Conservation (phyloP, 176 grass and related monocot genomes). For the Eleusine indica region DNA sequence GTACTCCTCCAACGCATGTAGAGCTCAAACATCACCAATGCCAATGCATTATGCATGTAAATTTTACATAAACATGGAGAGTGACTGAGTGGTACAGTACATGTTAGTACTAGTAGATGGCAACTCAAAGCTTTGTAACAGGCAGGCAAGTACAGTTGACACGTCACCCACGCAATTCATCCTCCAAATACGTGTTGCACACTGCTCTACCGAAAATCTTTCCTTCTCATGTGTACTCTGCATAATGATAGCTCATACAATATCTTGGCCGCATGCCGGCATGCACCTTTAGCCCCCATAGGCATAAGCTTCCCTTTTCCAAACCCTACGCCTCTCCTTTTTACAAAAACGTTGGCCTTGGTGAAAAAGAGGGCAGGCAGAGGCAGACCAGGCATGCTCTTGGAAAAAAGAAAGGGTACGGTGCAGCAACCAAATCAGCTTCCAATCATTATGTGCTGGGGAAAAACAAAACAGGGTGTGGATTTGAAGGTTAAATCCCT, state of each 20-base stretch:
- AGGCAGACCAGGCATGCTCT: slow-evolving; percentile 18
- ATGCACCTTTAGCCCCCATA: slow-evolving; percentile 19
- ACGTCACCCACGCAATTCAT: slow-evolving; percentile 16
- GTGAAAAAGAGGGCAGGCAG: slow-evolving; percentile 34
- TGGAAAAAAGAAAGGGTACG: slow-evolving; percentile 11
- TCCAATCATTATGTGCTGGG: slow-evolving; percentile 47
- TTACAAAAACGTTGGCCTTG: slow-evolving; percentile 44
- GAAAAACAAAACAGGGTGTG: slow-evolving; percentile 30
- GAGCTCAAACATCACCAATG: too few species aligned
- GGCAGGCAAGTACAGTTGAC: slow-evolving; percentile 17
- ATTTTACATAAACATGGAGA: too few species aligned
- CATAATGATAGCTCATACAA: slow-evolving; percentile 26
- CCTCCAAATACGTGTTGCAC: neutral
- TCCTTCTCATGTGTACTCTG: neutral
- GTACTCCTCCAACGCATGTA: too few species aligned
- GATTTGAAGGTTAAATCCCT: slow-evolving; percentile 48
- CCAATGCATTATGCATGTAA: too few species aligned
- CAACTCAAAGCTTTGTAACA: neutral
- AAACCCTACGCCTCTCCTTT: slow-evolving; percentile 48
- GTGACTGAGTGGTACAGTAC: too few species aligned
- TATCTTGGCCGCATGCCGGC: slow-evolving; percentile 4
- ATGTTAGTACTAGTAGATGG: neutral
- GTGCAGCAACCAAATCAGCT: slow-evolving; percentile 47
- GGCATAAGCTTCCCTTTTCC: neutral
- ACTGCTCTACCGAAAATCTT: neutral